Evolutionary conservation across 2,329 filamentous ascomycete genomes (phyloP).

Genomic region (Furcasterigmium sp.): DNA sequence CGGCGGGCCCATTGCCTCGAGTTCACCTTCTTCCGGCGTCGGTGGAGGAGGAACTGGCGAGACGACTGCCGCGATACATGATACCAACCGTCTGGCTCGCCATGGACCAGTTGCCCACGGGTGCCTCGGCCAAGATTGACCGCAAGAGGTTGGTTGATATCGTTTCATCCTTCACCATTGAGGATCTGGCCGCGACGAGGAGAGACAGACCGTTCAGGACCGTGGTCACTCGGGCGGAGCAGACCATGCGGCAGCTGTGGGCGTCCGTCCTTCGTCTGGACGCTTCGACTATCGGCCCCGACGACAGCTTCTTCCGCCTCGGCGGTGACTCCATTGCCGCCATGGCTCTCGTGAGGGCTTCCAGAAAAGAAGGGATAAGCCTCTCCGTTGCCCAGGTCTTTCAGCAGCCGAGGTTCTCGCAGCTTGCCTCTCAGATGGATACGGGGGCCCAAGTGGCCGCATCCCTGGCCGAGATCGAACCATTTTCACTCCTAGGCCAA

Average conservation of each 20-base stretch:
- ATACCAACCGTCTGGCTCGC: conserved; percentile 24
- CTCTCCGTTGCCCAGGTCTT: conserved; percentile 54
- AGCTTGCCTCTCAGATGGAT: no score
- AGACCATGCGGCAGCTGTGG: conserved; percentile 42
- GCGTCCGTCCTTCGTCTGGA: conserved; percentile 35
- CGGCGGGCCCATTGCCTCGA: neutral
- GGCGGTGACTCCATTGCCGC: conserved; percentile 56
- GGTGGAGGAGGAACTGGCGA: conserved; percentile 22
- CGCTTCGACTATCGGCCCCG: conserved; percentile 41
- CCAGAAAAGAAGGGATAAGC: conserved; percentile 39
- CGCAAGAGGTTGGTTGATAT: conserved; percentile 9
- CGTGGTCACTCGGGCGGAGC: conserved; percentile 14
- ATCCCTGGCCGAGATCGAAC: conserved; percentile 31
- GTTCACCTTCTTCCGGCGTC: neutral
- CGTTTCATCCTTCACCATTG: conserved; percentile 24
- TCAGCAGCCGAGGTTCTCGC: conserved; percentile 32
- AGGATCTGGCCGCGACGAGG: conserved; percentile 22
- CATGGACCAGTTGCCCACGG: conserved; percentile 14
- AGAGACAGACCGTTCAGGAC: conserved; percentile 12
- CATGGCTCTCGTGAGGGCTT: conserved; percentile 56
- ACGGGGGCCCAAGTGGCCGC: conserved; percentile 43
- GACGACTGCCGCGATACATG: conserved; percentile 30
- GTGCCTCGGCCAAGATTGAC: conserved; percentile 14
- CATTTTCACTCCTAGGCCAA: no score
- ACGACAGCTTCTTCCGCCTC: conserved; percentile 56